A percentile compares a stretch with the other conserved stretches of the same genome.
Conservation (phyloP, 2,329 filamentous ascomycete genomes). For the Fonsecaea erecta region DNA sequence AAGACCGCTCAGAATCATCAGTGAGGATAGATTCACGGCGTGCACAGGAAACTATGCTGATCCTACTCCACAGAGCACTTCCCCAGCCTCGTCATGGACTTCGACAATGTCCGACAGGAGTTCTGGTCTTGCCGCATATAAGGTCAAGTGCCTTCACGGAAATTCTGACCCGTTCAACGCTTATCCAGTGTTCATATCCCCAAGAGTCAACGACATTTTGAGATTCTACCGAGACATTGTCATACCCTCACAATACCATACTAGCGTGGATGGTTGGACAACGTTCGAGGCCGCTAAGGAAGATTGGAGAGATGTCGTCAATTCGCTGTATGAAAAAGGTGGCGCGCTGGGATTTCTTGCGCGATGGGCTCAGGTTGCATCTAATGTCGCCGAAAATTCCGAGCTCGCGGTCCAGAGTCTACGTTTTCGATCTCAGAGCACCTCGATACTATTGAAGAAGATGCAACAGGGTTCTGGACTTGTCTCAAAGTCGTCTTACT, state of each 20-base stretch:
- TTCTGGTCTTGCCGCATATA: background rate
- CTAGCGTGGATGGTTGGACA: constrained; percentile 5
- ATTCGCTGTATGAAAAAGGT: constrained; percentile 7
- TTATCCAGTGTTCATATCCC: constrained; percentile 3
- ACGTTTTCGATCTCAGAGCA: constrained; percentile 7
- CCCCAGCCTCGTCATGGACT: constrained; percentile 9
- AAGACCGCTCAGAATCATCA: constrained; percentile 7
- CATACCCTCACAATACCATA: constrained; percentile 12
- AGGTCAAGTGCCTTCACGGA: constrained; percentile 6
- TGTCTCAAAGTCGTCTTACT: constrained; percentile 3
- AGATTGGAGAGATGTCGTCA: constrained; percentile 14
- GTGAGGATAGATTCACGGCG: background rate
- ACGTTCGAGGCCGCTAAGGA: constrained; percentile 10
- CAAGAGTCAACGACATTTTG: constrained; percentile 11
- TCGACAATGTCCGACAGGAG: background rate
- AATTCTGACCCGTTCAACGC: constrained; percentile 16
- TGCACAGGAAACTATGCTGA: background rate
- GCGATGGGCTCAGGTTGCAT: constrained; percentile 13
- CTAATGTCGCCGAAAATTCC: constrained; percentile 3
- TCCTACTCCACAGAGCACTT: background rate
- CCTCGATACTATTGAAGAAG: constrained; percentile 7
- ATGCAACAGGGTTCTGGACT: constrained; percentile 4
- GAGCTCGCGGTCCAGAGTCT: constrained; percentile 6
- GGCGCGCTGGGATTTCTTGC: constrained; percentile 12
- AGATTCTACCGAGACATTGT: constrained; percentile 18